phyloP scores from a whole-genome alignment of 331 rosid genomes.

The Acacia concinna region DNA sequence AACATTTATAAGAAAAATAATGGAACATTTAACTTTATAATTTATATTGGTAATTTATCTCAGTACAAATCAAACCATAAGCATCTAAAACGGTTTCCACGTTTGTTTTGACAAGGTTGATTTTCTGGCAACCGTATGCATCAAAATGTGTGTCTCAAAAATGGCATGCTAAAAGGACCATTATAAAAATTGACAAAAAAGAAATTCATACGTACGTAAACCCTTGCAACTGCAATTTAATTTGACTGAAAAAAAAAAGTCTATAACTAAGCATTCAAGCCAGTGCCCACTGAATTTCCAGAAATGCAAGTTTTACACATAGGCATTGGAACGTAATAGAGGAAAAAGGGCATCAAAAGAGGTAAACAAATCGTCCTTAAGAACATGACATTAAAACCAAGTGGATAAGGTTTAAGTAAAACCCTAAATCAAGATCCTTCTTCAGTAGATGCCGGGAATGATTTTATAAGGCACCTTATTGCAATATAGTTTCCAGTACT shows the following conservation, averaged over 20 bases:
- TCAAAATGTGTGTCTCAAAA: neutral
- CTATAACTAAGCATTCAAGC: neutral
- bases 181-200: neutral
- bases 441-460: conserved; percentile 81
- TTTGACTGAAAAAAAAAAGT: neutral
- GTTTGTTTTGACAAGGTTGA: neutral
- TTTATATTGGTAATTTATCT: neutral
- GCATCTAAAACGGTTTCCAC: neutral
- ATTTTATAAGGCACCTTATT: conserved; percentile 75
- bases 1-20: no score
- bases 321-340: neutral
- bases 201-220: neutral
- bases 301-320: neutral
- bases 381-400: conserved; percentile 20
- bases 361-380: conserved; percentile 7
- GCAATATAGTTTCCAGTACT: conserved; percentile 85
- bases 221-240: neutral
- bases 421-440: conserved; percentile 15
- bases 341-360: conserved; percentile 19
- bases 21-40: neutral
- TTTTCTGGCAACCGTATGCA: neutral
- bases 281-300: neutral
- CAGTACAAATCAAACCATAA: neutral
- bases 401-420: neutral
- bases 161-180: neutral